A percentile compares a stretch with the other conserved stretches of the same genome.
These are phyloP conservation scores for Pestalotiopsis sp. DNA, from an alignment of 2,329 filamentous ascomycete genomes.

Conservation along the genomic window DNA sequence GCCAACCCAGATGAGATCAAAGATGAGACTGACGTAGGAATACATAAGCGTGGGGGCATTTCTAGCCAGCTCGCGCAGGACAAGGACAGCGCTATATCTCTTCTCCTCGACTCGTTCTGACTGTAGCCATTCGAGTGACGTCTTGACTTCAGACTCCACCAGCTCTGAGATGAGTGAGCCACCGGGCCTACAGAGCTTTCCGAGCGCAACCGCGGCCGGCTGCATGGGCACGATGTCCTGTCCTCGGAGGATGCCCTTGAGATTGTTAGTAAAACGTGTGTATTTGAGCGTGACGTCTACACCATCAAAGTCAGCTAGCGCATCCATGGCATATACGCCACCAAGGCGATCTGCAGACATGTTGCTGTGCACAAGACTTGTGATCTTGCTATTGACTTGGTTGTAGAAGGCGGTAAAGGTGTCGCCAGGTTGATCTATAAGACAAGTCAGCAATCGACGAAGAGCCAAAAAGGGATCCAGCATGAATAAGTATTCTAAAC, in stretches of 20 bases:
- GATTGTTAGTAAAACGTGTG: conserved; percentile 88
- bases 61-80: conserved; percentile 85
- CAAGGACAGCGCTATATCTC: conserved; percentile 88
- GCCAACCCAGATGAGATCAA: conserved; percentile 95
- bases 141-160: conserved; percentile 96
- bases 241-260: conserved; percentile 84
- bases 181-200: conserved; percentile 87
- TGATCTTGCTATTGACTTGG: conserved; percentile 59
- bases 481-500: not conserved
- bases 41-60: conserved; percentile 97
- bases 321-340: conserved; percentile 88
- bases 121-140: conserved; percentile 94
- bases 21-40: conserved; percentile 90
- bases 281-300: conserved; percentile 93
- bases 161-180: conserved; percentile 93
- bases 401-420: conserved; percentile 69
- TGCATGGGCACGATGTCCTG: conserved; percentile 92
- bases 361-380: conserved; percentile 74
- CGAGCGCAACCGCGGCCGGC: conserved; percentile 84
- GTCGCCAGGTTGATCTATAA: conserved; percentile 74
- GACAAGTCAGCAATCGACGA: conserved; percentile 15
- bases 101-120: conserved; percentile 92
- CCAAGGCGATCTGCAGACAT: conserved; percentile 89
- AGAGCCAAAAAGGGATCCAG: not conserved
- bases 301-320: conserved; percentile 93